Percentiles rank a stretch among this genome's conserved stretches.
Conservation (phyloP, 2,329 filamentous ascomycete genomes). For the Trichoderma breve region DNA sequence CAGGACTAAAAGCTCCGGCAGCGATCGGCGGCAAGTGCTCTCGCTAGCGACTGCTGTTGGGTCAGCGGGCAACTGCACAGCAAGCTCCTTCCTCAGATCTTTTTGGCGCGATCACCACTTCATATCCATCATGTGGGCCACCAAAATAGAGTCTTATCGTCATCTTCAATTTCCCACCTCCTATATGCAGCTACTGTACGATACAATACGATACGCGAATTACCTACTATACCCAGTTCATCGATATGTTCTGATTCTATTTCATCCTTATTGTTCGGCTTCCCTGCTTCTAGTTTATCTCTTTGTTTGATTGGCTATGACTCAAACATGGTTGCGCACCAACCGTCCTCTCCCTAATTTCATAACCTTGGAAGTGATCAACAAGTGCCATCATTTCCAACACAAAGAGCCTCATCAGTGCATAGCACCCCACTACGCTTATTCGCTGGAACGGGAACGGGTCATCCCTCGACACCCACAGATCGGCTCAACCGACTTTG, state of each 20-base stretch:
- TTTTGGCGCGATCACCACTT: neutral
- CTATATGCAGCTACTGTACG: neutral
- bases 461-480: constrained; percentile 1
- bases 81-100: neutral
- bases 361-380: neutral
- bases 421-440: neutral
- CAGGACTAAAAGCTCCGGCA: neutral
- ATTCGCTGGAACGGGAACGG: neutral
- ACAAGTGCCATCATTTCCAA: neutral
- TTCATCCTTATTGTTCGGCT: neutral
- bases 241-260: neutral
- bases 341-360: neutral
- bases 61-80: neutral
- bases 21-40: neutral
- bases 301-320: neutral
- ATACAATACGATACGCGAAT: neutral
- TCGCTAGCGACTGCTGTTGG: neutral
- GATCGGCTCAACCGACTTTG: neutral
- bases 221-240: neutral
- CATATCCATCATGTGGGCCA: neutral
- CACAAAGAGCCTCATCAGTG: neutral
- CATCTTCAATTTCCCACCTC: neutral
- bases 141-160: neutral
- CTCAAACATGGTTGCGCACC: neutral
- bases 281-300: neutral